Conservation (phyloP, 1,284 basidiomycete genomes). For the Stygiomarasmius scandens region DNA sequence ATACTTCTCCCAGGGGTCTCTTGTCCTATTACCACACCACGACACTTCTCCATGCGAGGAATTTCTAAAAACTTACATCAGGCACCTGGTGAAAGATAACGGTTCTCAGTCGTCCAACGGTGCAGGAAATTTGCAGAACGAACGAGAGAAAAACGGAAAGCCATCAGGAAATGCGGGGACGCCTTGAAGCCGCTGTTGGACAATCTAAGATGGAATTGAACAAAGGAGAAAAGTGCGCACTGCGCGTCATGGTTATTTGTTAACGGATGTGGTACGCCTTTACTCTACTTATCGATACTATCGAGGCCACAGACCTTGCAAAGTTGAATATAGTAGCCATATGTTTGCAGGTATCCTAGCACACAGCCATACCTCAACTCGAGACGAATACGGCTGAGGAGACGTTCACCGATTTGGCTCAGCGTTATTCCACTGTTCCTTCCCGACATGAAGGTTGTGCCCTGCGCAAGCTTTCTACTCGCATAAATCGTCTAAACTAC, state of each 20-base stretch:
- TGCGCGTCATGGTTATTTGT: conserved; percentile 35
- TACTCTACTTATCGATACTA: conserved; percentile 82
- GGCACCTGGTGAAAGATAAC: conserved; percentile 17
- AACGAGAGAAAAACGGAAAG: conserved; percentile 60
- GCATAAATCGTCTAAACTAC: too few species aligned
- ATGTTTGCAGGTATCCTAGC: conserved; percentile 68
- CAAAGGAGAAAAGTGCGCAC: conserved; percentile 79
- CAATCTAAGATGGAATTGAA: conserved; percentile 69
- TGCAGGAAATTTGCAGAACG: conserved; percentile 36
- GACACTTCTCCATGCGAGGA: conserved; percentile 88
- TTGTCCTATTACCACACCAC: conserved; percentile 82
- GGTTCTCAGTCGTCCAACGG: conserved; percentile 13
- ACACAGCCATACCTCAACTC: conserved; percentile 63
- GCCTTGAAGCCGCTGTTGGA: conserved; percentile 70
- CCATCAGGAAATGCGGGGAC: conserved; percentile 83
- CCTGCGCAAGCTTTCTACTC: too few species aligned
- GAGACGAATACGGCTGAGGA: too few species aligned
- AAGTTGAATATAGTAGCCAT: conserved; percentile 32
- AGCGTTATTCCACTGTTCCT: too few species aligned
- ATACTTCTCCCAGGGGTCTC: conserved; percentile 20
- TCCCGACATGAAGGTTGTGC: too few species aligned
- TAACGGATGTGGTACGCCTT: conserved; percentile 33
- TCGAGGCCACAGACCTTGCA: conserved; percentile 69
- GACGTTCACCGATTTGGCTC: too few species aligned
- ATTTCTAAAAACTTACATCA: conserved; percentile 22